These are phyloP conservation scores for Penicillium rolfsii DNA, from an alignment of 2,329 filamentous ascomycete genomes.

Conservation along the genomic window DNA sequence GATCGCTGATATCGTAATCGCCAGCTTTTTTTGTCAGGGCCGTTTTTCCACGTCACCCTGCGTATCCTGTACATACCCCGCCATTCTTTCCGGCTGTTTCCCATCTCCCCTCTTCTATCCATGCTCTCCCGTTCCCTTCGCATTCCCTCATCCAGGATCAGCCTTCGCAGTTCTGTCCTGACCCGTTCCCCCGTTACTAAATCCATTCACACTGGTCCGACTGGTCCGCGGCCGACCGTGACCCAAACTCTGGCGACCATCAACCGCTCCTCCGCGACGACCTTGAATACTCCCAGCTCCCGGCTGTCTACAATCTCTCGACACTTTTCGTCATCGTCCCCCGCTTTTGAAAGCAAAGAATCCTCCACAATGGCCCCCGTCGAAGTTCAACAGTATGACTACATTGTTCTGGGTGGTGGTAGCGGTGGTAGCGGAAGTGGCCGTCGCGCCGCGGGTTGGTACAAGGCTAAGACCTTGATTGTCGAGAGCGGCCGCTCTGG, in stretches of 20 bases:
- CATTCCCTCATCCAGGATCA: slow-evolving; percentile 25
- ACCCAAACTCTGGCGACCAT: slow-evolving; percentile 34
- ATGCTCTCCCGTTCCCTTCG: slow-evolving; percentile 32
- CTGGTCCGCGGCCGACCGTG: slow-evolving; percentile 20
- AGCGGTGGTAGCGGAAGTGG: slow-evolving; percentile 56
- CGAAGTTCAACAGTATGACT: slow-evolving; percentile 55
- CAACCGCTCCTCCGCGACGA: slow-evolving; percentile 19
- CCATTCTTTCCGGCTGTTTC: not conserved
- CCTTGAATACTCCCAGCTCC: slow-evolving; percentile 24
- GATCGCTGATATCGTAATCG: slow-evolving; percentile 21
- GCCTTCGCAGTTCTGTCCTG: slow-evolving; percentile 28
- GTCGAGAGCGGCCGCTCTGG: slow-evolving; percentile 55
- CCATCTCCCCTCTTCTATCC: slow-evolving; percentile 16
- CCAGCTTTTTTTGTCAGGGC: slow-evolving; percentile 16
- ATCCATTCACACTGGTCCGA: slow-evolving; percentile 18
- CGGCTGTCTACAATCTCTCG: slow-evolving; percentile 47
- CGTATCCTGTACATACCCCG: slow-evolving; percentile 26
- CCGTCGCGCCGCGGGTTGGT: slow-evolving; percentile 56
- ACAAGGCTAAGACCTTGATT: slow-evolving; percentile 55
- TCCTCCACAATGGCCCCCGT: slow-evolving; percentile 51
- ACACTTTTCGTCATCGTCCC: slow-evolving; percentile 45
- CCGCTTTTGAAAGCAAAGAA: slow-evolving; percentile 15
- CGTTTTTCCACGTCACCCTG: slow-evolving; percentile 6
- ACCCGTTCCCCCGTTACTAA: slow-evolving; percentile 13
- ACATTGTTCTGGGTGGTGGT: slow-evolving; percentile 59